Base-by-base conservation (phyloP, 371 early-diverging fungal species). In the Mortierella polycephala region DNA sequence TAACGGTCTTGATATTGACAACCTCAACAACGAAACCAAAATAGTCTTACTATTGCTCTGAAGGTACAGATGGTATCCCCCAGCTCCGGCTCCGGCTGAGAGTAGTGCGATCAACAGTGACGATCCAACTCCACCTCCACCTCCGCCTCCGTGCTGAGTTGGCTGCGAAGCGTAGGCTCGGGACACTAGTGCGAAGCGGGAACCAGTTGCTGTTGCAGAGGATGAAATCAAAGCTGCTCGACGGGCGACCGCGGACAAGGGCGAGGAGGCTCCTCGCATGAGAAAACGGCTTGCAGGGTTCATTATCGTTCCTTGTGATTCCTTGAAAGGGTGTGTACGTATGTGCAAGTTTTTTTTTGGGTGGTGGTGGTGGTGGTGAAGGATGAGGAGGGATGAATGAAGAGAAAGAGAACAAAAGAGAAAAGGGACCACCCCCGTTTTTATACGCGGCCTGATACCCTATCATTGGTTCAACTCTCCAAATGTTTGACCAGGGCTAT, bases 51-150 rank as follows among this genome's bases (percentile, higher is more conserved):
- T 18, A 10, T 51, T 21, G 20, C 8, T 51, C 8, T 51, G 51
- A 7, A 51, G 10, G 59, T 86, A 83, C 49, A 77, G 83, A 57
- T 86, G 85, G 52, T 88, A 88, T 42, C 87, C 69, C 57, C 81
- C 86, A 39, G 81, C 85, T 42, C 74, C 88, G 56, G 83, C 89
- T 30, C 80, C 85, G 30, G 83, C 89, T 60, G 85, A 85, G 20
- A 86, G 62, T 46, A 81, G 81, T 30, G 83, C 84, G 50, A 87
- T 67, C 57, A 85, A 75, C 82, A 76, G 23, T 40, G 61, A 59
- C 44, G 54, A 60, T 16, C 52, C 62, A 21, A 46, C 49, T 18
- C 57, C 57, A 13, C 54, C 64, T 14, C 62, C 53, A 13, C 55
- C 50, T 44, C 67, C 63, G 14, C 54, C 62, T 11, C 51, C 66